Evolutionary conservation across 768 basidiomycete species (phyloP), one percentile per base, ranked within the genome.

Genomic region (Dacryopinax spathularia): DNA sequence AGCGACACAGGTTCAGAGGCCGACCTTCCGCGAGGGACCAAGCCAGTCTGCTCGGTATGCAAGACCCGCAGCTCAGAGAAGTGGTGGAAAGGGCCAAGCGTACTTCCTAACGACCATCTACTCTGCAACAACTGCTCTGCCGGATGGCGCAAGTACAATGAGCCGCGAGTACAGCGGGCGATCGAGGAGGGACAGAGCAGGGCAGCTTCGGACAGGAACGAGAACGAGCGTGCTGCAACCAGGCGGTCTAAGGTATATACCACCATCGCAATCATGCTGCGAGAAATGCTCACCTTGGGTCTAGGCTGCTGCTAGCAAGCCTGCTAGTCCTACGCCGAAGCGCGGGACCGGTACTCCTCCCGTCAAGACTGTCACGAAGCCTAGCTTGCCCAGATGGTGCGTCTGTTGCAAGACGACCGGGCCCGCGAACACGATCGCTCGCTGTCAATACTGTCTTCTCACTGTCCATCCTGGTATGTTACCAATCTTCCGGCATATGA

Each of bases 381-480:
- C 48, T 5, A 10, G 15, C 25, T 27, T 56, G 10, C 48, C 48
- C 22, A 56, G 48, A 56, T 56, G 86, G 27, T 96, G 93, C 71
- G 75, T 83, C 25, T 84, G 82, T 2, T 96, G 93, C 70, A 78
- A 80, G 68, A 85, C 84, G 73, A 82, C 78, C 68, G 92, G 91
- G 0, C 84, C 89, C 0, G 71, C 83, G 18, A 84, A 86, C 22
- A 87, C 86, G 70, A 87, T 95, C 43, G 77, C 93, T 31, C 84
- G 86, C 67, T 96, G 93, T 72, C 83, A 83, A 65, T 81, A 84
- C 67, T 96, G 93, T 70, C 78, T 83, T 61, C 83, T 93, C 70
- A 81, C 84, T 18, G 82, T 84, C 1, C 93, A 96, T 76, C 83
- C 88, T 25, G 89, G 91, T 86, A 71, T 69, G 79, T 71, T 29